Evolutionary conservation across 1,284 basidiomycete genomes (phyloP).

Genomic region (Somion occarium): DNA sequence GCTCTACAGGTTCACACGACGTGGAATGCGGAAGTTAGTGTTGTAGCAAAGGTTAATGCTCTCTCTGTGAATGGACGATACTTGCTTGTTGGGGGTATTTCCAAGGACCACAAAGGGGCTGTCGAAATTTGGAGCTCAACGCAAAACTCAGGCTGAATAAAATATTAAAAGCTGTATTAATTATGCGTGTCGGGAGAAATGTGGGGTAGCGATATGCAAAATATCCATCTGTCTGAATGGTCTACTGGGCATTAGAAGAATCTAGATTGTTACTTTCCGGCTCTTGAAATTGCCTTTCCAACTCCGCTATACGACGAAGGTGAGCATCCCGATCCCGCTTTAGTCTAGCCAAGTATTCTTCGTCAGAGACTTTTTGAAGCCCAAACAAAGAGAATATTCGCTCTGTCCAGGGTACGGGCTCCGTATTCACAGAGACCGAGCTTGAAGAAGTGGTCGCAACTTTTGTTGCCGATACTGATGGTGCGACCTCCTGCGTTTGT

Average conservation of each 20-base stretch:
- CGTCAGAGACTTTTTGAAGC: constrained; percentile 51
- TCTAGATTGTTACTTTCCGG: not conserved
- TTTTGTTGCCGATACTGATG: not conserved
- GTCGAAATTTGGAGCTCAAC: constrained; percentile 49
- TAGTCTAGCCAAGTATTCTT: constrained; percentile 55
- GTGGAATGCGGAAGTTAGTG: constrained; percentile 40
- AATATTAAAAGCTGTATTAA: not conserved
- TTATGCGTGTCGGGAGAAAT: not conserved
- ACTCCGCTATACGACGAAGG: constrained; percentile 48
- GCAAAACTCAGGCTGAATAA: not conserved
- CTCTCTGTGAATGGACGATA: constrained; percentile 39
- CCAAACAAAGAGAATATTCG: constrained; percentile 43
- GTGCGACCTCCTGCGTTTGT: not conserved
- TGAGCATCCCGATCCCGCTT: constrained; percentile 46
- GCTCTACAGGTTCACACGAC: constrained; percentile 30
- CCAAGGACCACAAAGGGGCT: constrained; percentile 49
- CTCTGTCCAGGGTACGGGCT: constrained; percentile 20
- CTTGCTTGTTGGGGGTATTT: constrained; percentile 57
- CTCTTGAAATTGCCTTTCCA: constrained; percentile 38
- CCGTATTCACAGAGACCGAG: constrained; percentile 10
- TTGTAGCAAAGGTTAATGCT: constrained; percentile 58
- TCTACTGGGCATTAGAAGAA: not conserved
- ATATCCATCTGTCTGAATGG: not conserved
- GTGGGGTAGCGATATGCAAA: not conserved
- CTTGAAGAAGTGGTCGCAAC: not conserved